Evolutionary conservation across 2,329 filamentous ascomycete species (phyloP).

Genomic region (Septoria petroselini): DNA sequence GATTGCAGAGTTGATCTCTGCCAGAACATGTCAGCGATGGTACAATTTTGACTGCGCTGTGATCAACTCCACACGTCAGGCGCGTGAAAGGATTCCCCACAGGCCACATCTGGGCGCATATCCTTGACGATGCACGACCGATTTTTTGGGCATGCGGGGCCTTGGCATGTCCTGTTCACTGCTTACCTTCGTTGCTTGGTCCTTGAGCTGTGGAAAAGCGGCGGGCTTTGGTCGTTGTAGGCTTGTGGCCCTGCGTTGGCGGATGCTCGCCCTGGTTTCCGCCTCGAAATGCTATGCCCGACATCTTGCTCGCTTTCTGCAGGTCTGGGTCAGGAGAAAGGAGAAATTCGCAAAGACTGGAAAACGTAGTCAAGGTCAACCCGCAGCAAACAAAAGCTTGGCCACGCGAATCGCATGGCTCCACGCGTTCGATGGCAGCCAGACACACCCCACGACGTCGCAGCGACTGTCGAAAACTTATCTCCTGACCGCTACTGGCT

Average conservation of each 20-base stretch:
- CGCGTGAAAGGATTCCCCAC: background rate
- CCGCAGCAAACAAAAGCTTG: background rate
- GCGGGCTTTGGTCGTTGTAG: constrained; percentile 12
- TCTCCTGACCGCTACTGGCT: background rate
- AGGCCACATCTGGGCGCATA: background rate
- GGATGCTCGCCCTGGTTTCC: constrained; percentile 11
- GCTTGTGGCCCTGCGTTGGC: constrained; percentile 8
- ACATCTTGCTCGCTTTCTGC: constrained; percentile 1
- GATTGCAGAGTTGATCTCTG: constrained; percentile 78
- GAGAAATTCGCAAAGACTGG: background rate
- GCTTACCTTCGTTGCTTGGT: constrained; percentile 26
- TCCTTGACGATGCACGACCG: constrained; percentile 5
- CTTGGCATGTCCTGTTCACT: constrained; percentile 8
- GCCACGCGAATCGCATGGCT: background rate
- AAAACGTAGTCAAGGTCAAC: constrained; percentile 1
- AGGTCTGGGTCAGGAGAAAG: background rate
- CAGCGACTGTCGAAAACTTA: background rate
- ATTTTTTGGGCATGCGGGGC: background rate
- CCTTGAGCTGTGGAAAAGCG: constrained; percentile 24
- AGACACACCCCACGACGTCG: background rate
- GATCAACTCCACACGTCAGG: background rate
- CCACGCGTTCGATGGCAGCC: background rate
- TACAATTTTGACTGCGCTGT: too few relatives aligned
- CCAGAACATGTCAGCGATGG: background rate
- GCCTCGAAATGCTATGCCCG: constrained; percentile 8